Conservation (phyloP, 768 basidiomycete species). For the Fibroporia radiculosa region DNA sequence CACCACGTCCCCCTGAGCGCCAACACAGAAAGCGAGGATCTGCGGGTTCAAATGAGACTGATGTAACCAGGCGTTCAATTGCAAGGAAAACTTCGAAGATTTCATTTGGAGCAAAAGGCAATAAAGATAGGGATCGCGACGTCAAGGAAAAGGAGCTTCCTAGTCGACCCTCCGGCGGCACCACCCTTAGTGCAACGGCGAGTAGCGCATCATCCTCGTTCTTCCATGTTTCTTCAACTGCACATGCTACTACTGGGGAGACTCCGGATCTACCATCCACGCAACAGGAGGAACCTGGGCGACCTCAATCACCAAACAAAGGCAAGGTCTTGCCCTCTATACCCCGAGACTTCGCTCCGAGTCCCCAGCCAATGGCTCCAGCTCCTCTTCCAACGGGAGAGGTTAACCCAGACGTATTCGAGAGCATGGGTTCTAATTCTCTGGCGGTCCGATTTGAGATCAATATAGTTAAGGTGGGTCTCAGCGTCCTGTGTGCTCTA, state of each 20-base stretch:
- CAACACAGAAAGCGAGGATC: conserved; percentile 39
- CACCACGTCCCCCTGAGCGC: conserved; percentile 25
- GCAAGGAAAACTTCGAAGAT: conserved; percentile 73
- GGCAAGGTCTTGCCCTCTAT: conserved; percentile 70
- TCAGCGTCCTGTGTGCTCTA: not conserved
- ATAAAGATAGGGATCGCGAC: conserved; percentile 38
- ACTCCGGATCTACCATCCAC: conserved; percentile 13
- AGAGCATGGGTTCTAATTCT: conserved; percentile 65
- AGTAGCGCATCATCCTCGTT: conserved; percentile 80
- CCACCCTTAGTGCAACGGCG: conserved; percentile 52
- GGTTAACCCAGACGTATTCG: conserved; percentile 62
- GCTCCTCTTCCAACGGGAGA: conserved; percentile 59
- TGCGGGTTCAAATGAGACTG: conserved; percentile 43
- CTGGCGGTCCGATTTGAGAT: conserved; percentile 94
- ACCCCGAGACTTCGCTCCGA: conserved; percentile 56
- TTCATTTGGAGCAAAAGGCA: conserved; percentile 62
- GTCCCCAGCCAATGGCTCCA: conserved; percentile 24
- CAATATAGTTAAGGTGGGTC: conserved; percentile 87
- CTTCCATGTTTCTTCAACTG: conserved; percentile 68
- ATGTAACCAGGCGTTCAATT: conserved; percentile 43
- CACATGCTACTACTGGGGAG: conserved; percentile 33
- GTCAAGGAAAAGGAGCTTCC: conserved; percentile 43
- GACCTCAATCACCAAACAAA: conserved; percentile 47
- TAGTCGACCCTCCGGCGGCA: conserved; percentile 34
- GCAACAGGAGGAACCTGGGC: conserved; percentile 17